Evolutionary conservation across 371 early-diverging fungal genomes (phyloP).

Genomic region (Rhizopus arrhizus): DNA sequence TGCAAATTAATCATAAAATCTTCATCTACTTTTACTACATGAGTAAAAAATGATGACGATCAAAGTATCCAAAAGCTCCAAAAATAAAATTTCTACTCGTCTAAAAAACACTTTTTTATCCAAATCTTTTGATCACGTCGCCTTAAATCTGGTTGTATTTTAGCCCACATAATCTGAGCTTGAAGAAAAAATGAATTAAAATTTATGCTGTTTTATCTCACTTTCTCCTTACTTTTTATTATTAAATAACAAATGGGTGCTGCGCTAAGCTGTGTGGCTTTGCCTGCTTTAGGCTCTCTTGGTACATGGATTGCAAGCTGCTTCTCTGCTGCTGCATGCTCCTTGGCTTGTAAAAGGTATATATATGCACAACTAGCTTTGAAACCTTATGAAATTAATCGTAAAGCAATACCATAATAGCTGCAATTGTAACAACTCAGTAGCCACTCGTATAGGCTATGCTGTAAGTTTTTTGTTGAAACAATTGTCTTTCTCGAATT

Average conservation of each 20-base stretch:
- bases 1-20: too few species aligned
- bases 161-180: background rate
- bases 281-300: slow-evolving; percentile 53
- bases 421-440: slow-evolving; percentile 66
- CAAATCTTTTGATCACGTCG: too few species aligned
- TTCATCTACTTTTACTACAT: too few species aligned
- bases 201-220: background rate
- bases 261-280: slow-evolving; percentile 53
- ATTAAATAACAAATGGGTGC: slow-evolving; percentile 47
- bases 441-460: slow-evolving; percentile 70
- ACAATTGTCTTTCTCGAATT: background rate
- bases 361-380: background rate
- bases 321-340: slow-evolving; percentile 65
- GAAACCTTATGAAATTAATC: too few species aligned
- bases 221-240: background rate
- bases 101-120: too few species aligned
- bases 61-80: too few species aligned
- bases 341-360: slow-evolving; percentile 55
- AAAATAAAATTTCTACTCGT: too few species aligned
- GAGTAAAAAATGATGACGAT: too few species aligned
- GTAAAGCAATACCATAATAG: slow-evolving; percentile 10
- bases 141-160: too few species aligned
- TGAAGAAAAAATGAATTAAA: background rate
- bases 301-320: slow-evolving; percentile 55
- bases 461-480: slow-evolving; percentile 44